Evolutionary conservation across 768 basidiomycete species (phyloP), one percentile per base, ranked within the genome.

Genomic region (Trametes gibbosa): DNA sequence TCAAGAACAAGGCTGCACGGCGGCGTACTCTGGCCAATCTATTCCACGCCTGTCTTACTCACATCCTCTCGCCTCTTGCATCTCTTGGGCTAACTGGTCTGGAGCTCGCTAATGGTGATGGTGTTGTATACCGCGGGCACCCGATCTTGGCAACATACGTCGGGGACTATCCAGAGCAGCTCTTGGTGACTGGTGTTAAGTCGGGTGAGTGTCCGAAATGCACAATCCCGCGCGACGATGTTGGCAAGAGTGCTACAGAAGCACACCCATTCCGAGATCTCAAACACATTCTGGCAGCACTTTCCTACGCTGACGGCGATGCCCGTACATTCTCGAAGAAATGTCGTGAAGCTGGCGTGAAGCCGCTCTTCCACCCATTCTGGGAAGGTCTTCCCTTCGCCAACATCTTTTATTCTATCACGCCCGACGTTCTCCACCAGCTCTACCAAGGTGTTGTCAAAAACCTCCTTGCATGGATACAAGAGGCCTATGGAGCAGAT

Each of bases 41-140:
- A 0, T 79, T 75, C 63, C 76, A 79, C 59, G 63, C 63, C 0
- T 77, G 72, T 50, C 66, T 77, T 56, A 8, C 54, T 6, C 40
- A 58, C 12, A 69, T 77, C 19, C 43, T 76, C 10, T 29, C 37
- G 35, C 73, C 74, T 1, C 58, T 78, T 1, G 53, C 62, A 12
- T 16, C 32, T 5, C 68, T 73, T 8, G 75, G 75, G 1, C 5
- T 24, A 0, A 50, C 65, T 8, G 77, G 77, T 8, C 55, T 75
- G 14, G 40, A 62, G 0, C 70, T 77, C 66, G n/a, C 50, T 0
- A 71, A 69, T 41, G 71, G 72, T 2, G 70, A 75, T 58, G 74
- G 76, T 1, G 65, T 79, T 25, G 49, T 79, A 21, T 75, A 75
- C 41, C 79, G 77, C 32, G 60, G 64, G 10, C 72, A 73, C 64